These are phyloP conservation scores for Eucalyptus tenuipes DNA, from an alignment of 345 rosid genomes.

Conservation along the genomic window DNA sequence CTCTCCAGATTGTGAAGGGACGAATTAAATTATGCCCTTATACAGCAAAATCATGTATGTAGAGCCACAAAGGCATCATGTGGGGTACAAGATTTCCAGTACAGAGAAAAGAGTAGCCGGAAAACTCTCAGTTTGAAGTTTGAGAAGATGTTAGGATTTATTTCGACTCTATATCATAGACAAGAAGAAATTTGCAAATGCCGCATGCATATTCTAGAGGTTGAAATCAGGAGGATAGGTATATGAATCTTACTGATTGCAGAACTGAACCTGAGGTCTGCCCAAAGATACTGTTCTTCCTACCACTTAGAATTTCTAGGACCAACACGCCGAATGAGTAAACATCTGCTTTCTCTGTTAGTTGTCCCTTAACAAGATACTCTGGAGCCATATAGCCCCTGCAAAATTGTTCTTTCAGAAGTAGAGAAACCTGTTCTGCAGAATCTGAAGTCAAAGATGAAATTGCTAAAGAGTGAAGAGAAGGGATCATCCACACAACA, in stretches of 20 bases:
- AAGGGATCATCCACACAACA: background rate
- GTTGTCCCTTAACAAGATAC: constrained; percentile 6
- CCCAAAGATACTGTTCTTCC: background rate
- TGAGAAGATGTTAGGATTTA: background rate
- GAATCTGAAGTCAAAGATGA: background rate
- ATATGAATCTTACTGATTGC: background rate
- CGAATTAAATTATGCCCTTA: background rate
- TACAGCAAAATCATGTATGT: background rate
- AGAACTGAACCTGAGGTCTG: background rate
- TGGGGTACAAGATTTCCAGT: background rate
- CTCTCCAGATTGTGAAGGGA: background rate
- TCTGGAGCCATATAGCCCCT: constrained; percentile 10
- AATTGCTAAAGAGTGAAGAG: background rate
- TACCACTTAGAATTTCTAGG: constrained; percentile 2
- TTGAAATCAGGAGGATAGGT: background rate
- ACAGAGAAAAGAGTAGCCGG: background rate
- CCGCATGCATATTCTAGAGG: background rate
- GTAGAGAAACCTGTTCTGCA: background rate
- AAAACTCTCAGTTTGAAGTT: background rate
- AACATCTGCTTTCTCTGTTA: constrained; percentile 7
- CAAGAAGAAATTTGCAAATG: background rate
- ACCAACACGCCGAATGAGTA: background rate
- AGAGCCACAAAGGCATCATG: background rate
- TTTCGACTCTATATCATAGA: background rate
- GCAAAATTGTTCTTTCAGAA: background rate